Conservation (phyloP, 305 asterid genomes). For the Rubia tinctorum region DNA sequence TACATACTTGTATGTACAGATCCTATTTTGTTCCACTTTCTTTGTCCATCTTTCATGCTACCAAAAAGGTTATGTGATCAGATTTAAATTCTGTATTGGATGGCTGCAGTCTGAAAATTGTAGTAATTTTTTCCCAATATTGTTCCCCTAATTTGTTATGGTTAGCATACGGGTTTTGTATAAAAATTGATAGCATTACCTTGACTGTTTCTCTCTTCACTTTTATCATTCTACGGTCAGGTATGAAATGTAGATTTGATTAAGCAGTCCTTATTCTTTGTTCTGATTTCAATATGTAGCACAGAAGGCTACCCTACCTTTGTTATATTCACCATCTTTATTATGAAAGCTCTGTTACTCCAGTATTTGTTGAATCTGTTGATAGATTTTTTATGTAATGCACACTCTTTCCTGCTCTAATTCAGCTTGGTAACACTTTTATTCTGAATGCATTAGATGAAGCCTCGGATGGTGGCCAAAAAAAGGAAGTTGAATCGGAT, state of each 20-base stretch:
- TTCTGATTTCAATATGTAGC: neutral
- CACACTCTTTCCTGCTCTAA: neutral
- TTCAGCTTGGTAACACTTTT: neutral
- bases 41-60: neutral
- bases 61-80: neutral
- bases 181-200: neutral
- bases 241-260: neutral
- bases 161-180: neutral
- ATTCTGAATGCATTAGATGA: slow-evolving; percentile 21
- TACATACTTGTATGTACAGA: neutral
- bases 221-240: no score
- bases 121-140: neutral
- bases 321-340: neutral
- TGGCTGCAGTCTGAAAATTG: neutral
- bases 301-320: neutral
- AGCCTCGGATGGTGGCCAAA: slow-evolving; percentile 19
- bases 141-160: neutral
- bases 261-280: neutral
- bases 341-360: neutral
- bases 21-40: neutral
- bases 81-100: neutral
- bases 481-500: slow-evolving; percentile 19
- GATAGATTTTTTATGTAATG: neutral
- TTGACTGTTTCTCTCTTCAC: neutral
- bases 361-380: neutral